Base-by-base conservation (phyloP, 768 basidiomycete species). In the Saitozyma sp. region DNA sequence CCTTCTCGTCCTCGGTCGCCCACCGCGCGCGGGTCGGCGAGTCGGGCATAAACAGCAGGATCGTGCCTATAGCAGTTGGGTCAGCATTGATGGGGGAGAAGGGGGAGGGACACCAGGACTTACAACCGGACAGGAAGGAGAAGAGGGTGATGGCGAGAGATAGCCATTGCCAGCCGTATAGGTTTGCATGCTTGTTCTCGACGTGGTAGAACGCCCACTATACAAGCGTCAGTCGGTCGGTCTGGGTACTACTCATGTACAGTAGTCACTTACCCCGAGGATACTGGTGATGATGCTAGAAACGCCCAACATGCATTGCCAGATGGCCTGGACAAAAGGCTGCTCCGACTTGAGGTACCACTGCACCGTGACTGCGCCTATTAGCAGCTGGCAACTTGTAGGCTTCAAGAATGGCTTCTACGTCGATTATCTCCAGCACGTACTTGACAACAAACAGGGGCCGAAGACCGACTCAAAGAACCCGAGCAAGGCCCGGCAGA, bases 1-100 rank as follows among this genome's bases (percentile, higher is more conserved):
- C 62, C 56, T 82, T 80, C 64, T 85, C 84, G 64, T 83, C 81
- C 20, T 63, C 56, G 19, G 61, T 20, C 1, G 58, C 56, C 61
- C 61, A 67, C 13, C 40, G 20, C n/a, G 65, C 62, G 2, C 19
- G 41, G 19, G 53, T 63, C 17, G 65, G 65, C n/a, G 65, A 67
- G 49, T 55, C 58, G 4, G 65, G 65, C 9, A 67, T 50, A 10
- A 59, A 56, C 51, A 51, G 19, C 8, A 58, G 51, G 19, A 63
- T 51, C 9, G 56, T 56, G 50, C 19, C n/a, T 38, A 45, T 48
- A 20, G 48, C 68, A 66, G 56, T 11, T 7, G 29, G 29, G 29
- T 29, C 45, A 42, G 45, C 45, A 17, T 45, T 16, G 45, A 46
- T 13, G n/a, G n/a, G 29, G 29, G 29, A 29, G 5, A 29, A 29